Evolutionary conservation across 768 basidiomycete genomes (phyloP).

Genomic region (Amanita muscaria): DNA sequence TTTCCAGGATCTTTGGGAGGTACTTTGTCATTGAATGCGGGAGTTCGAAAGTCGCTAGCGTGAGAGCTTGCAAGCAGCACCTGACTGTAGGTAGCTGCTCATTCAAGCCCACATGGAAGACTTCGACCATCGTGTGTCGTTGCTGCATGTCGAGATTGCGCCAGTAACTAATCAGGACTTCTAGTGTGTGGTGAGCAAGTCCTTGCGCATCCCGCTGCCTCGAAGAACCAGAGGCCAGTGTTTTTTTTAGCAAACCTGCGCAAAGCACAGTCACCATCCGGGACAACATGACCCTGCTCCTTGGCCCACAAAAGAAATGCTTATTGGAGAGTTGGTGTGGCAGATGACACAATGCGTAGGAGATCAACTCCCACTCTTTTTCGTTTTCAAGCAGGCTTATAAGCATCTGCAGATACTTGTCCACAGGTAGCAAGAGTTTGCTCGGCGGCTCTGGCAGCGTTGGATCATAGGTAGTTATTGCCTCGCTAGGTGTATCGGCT

Average conservation of each 20-base stretch:
- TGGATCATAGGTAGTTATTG: slow-evolving; percentile 57
- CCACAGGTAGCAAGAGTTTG: slow-evolving; percentile 54
- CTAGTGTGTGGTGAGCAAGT: slow-evolving; percentile 77
- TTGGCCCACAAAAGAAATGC: slow-evolving; percentile 90
- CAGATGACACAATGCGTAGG: slow-evolving; percentile 85
- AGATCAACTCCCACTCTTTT: slow-evolving; percentile 86
- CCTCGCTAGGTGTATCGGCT: slow-evolving; percentile 57
- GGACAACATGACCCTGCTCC: slow-evolving; percentile 53
- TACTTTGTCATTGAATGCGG: slow-evolving; percentile 72
- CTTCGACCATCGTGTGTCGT: slow-evolving; percentile 64
- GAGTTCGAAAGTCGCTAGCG: slow-evolving; percentile 82
- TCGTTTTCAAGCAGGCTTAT: slow-evolving; percentile 63
- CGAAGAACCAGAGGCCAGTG: slow-evolving; percentile 47
- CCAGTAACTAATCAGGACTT: slow-evolving; percentile 82
- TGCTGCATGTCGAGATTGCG: slow-evolving; percentile 63
- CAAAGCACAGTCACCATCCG: slow-evolving; percentile 62
- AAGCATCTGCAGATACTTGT: slow-evolving; percentile 59
- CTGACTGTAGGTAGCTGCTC: slow-evolving; percentile 72
- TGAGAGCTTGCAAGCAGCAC: slow-evolving; percentile 83
- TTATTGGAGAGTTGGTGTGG: slow-evolving; percentile 92
- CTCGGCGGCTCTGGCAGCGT: slow-evolving; percentile 5
- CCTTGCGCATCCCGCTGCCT: slow-evolving; percentile 75
- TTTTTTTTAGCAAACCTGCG: slow-evolving; percentile 48
- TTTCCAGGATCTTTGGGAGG: slow-evolving; percentile 73
- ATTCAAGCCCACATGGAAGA: slow-evolving; percentile 60